Percentiles rank a stretch among this genome's conserved stretches.
Conservation (phyloP, 2,329 filamentous ascomycete species). For the Neofusicoccum kwambonambiense region DNA sequence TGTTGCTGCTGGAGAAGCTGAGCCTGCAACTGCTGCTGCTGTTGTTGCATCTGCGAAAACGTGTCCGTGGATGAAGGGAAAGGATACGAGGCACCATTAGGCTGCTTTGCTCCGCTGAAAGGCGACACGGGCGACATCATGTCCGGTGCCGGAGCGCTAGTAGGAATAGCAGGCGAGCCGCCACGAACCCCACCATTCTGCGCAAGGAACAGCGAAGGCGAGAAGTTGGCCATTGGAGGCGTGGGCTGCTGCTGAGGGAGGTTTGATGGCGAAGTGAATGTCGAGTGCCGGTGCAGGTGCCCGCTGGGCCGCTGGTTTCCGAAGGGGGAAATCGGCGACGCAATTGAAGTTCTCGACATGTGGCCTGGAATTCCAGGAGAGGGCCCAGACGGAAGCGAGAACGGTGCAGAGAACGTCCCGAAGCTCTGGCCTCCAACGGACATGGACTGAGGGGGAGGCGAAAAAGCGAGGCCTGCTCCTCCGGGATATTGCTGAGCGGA, state of each 20-base stretch:
- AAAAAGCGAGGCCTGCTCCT: slow-evolving; percentile 74
- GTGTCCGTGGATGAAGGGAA: slow-evolving; percentile 38
- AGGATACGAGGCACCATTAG: slow-evolving; percentile 28
- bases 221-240: slow-evolving; percentile 49
- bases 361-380: slow-evolving; percentile 47
- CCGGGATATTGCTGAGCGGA: slow-evolving; percentile 59
- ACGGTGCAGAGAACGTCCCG: slow-evolving; percentile 25
- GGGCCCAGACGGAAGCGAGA: slow-evolving; percentile 57
- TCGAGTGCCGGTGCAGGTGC: slow-evolving; percentile 70
- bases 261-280: slow-evolving; percentile 66
- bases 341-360: slow-evolving; percentile 62
- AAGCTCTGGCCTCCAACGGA: slow-evolving; percentile 72
- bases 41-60: slow-evolving; percentile 47
- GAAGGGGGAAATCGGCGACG: slow-evolving; percentile 71
- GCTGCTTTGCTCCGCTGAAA: slow-evolving; percentile 44
- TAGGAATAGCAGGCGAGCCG: slow-evolving; percentile 43
- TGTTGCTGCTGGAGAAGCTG: slow-evolving; percentile 56
- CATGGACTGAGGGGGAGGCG: slow-evolving; percentile 76
- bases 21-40: slow-evolving; percentile 53
- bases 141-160: slow-evolving; percentile 36
- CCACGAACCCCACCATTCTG: slow-evolving; percentile 39
- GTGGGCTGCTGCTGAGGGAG: slow-evolving; percentile 63
- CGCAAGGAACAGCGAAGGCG: slow-evolving; percentile 40
- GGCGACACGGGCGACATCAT: slow-evolving; percentile 59
- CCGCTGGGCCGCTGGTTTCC: slow-evolving; percentile 50